These are phyloP conservation scores for Coniochaeta ligniaria DNA, from an alignment of 2,329 filamentous ascomycete species.

Conservation along the genomic window DNA sequence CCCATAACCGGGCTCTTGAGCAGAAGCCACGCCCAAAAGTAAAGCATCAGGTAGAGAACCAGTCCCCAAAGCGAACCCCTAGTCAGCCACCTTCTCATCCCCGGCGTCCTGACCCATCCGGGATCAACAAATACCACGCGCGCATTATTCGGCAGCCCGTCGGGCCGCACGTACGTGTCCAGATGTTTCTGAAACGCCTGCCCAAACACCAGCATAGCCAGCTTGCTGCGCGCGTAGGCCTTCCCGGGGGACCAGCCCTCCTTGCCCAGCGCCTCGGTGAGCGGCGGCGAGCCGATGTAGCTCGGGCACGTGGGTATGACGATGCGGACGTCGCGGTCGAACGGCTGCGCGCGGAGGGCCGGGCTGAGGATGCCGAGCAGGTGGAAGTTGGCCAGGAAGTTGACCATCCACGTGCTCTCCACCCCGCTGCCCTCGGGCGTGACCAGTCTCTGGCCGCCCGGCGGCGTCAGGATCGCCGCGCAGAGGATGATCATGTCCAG, in stretches of 20 bases:
- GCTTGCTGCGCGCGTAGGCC: conserved; percentile 59
- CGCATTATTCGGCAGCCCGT: conserved; percentile 73
- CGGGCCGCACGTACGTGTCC: conserved; percentile 74
- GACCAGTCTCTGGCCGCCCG: conserved; percentile 48
- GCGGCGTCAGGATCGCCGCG: conserved; percentile 68
- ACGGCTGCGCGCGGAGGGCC: conserved; percentile 81
- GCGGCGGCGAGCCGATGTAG: conserved; percentile 71
- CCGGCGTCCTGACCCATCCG: conserved; percentile 75
- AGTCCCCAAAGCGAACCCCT: conserved; percentile 78
- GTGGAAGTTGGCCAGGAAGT: conserved; percentile 94
- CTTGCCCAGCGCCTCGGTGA: conserved; percentile 44
- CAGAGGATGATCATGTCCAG: conserved; percentile 89
- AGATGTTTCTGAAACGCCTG: conserved; percentile 90
- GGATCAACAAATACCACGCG: conserved; percentile 85
- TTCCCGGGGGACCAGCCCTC: conserved; percentile 47
- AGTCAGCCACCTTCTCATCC: conserved; percentile 80
- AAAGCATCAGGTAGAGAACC: conserved; percentile 66
- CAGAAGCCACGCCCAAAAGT: conserved; percentile 77
- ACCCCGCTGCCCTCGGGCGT: conserved; percentile 64
- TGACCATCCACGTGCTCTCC: conserved; percentile 88
- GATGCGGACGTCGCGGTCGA: conserved; percentile 87
- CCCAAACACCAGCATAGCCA: conserved; percentile 85
- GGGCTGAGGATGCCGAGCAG: conserved; percentile 86
- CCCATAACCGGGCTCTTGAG: conserved; percentile 80
- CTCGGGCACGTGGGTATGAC: conserved; percentile 81